A percentile compares a stretch with the other conserved stretches of the same genome.
phyloP scores from a whole-genome alignment of 495 filamentous ascomycete species.

The Aspergillus ostianus region DNA sequence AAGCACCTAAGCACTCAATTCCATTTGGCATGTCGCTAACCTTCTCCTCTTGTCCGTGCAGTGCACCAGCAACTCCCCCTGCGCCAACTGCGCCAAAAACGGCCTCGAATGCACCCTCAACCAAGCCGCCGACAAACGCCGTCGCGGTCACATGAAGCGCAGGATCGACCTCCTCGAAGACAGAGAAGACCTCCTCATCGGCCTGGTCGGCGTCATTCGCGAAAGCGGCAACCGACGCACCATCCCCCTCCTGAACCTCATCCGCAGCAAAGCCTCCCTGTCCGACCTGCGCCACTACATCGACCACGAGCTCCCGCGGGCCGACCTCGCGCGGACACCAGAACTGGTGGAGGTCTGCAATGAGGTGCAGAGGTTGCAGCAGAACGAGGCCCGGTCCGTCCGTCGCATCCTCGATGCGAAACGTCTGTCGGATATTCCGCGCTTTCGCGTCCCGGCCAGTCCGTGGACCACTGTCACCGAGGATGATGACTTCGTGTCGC shows the following conservation, averaged over 20 bases:
- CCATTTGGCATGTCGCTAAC: too few relatives aligned
- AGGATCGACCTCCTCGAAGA: conserved; percentile 36
- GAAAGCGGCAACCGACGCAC: conserved; percentile 21
- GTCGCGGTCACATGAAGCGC: conserved; percentile 32
- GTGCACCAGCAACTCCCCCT: conserved; percentile 34
- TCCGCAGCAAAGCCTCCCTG: conserved; percentile 35
- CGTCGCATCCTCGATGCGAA: conserved; percentile 25
- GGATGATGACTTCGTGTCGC: conserved; percentile 42
- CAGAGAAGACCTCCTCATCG: conserved; percentile 27
- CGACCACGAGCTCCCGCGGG: conserved; percentile 25
- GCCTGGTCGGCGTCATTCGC: conserved; percentile 28
- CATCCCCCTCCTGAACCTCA: conserved; percentile 30
- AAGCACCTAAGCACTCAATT: too few relatives aligned
- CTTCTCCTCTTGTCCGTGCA: conserved; percentile 1
- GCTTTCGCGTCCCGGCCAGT: conserved; percentile 30
- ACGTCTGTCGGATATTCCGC: conserved; percentile 22
- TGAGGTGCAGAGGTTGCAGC: conserved; percentile 16
- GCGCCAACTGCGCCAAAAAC: conserved; percentile 32
- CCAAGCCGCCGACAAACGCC: conserved; percentile 34
- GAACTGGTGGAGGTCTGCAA: conserved; percentile 24
- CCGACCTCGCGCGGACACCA: conserved; percentile 24
- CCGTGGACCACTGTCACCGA: conserved; percentile 43
- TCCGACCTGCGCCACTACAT: conserved; percentile 33
- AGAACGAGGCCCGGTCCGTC: conserved; percentile 14
- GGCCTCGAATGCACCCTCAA: conserved; percentile 31